phyloP scores from a whole-genome alignment of 176 grass and related monocot genomes.

The Puccinellia tenuiflora region DNA sequence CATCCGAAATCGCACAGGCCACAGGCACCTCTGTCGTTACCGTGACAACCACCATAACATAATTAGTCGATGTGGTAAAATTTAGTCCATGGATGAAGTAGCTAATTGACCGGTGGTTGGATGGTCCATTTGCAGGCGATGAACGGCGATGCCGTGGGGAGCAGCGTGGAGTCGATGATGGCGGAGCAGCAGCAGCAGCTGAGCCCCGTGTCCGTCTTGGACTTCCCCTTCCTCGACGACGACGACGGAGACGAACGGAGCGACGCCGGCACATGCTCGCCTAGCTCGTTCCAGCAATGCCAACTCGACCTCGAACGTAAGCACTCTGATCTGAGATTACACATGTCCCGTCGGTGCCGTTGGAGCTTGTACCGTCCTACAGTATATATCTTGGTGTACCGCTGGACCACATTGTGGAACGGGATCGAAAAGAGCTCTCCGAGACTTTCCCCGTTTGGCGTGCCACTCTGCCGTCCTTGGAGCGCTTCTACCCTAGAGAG shows the following conservation, averaged over 20 bases:
- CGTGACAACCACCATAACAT: too few species aligned
- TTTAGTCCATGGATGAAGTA: too few species aligned
- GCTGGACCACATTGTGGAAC: background rate
- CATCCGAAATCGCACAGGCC: background rate
- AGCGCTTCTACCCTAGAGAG: background rate
- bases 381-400: background rate
- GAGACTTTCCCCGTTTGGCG: background rate
- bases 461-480: too few species aligned
- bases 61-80: too few species aligned
- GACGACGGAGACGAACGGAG: constrained; percentile 25
- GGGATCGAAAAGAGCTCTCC: background rate
- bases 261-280: constrained; percentile 26
- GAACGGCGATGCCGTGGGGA: constrained; percentile 19
- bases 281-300: constrained; percentile 3
- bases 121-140: background rate
- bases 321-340: too few species aligned
- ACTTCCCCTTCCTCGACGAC: constrained; percentile 57
- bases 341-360: too few species aligned
- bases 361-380: too few species aligned
- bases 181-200: constrained; percentile 68
- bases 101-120: background rate
- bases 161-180: constrained; percentile 4
- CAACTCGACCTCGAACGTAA: constrained; percentile 4
- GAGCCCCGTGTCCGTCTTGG: constrained; percentile 66
- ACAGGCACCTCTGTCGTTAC: too few species aligned